These are phyloP conservation scores for Neoboletus brunneissimus DNA, from an alignment of 768 basidiomycete species.

Conservation along the genomic window DNA sequence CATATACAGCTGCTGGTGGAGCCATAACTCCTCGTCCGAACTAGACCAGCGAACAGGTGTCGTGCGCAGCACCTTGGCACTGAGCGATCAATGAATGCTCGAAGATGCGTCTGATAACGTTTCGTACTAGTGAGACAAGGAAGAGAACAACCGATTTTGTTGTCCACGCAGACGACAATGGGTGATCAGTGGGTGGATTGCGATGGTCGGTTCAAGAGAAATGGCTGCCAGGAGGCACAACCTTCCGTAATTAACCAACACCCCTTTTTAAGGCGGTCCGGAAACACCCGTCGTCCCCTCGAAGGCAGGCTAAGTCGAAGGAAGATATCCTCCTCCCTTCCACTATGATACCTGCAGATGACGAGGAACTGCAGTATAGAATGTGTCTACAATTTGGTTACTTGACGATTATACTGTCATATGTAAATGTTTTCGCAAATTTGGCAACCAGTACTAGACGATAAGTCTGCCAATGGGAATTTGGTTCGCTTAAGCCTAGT, in stretches of 20 bases:
- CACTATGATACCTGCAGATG: too few relatives aligned
- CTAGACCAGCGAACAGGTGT: conserved; percentile 5
- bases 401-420: not conserved
- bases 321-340: not conserved
- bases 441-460: too few relatives aligned
- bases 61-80: conserved; percentile 14
- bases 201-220: conserved; percentile 1
- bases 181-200: not conserved
- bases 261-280: conserved; percentile 15
- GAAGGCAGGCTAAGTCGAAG: not conserved
- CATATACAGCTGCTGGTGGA: conserved; percentile 42
- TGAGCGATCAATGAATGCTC: not conserved
- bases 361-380: too few relatives aligned
- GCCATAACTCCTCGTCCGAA: conserved; percentile 18
- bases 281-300: conserved; percentile 1
- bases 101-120: not conserved
- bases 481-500: not conserved
- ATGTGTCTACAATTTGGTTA: not conserved
- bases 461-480: not conserved
- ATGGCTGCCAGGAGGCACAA: not conserved
- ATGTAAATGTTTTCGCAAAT: not conserved
- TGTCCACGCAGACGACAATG: not conserved
- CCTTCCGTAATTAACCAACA: conserved; percentile 12
- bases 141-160: not conserved
- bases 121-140: not conserved